These are phyloP conservation scores for Pseudopithomyces maydicus DNA, from an alignment of 2,329 filamentous ascomycete species.

Conservation along the genomic window DNA sequence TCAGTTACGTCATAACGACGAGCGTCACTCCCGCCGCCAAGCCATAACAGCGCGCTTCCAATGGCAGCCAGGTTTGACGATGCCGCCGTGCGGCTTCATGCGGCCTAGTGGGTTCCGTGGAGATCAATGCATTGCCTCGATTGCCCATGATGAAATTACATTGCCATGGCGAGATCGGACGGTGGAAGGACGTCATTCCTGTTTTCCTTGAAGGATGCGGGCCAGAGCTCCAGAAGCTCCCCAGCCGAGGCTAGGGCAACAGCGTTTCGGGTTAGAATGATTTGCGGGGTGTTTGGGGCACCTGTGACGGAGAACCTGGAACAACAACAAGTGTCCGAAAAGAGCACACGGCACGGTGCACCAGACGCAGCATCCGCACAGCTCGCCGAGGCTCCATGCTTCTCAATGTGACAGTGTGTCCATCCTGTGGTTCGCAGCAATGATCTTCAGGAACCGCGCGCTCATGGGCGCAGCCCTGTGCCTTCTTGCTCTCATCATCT, in stretches of 20 bases:
- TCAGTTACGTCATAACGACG: constrained; percentile 6
- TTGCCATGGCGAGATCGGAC: constrained; percentile 8
- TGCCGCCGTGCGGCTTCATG: constrained; percentile 7
- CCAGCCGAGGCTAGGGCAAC: background rate
- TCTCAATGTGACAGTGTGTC: background rate
- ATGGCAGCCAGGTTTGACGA: background rate
- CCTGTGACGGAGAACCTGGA: no score
- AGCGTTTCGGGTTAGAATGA: background rate
- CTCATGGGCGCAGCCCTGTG: constrained; percentile 9
- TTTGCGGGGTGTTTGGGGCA: background rate
- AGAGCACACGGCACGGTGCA: background rate
- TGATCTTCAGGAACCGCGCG: constrained; percentile 9
- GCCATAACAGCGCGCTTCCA: background rate
- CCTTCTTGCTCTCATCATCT: constrained; percentile 17
- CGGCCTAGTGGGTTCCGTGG: constrained; percentile 14
- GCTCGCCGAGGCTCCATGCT: background rate
- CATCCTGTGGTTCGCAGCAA: background rate
- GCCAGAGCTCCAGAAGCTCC: constrained; percentile 7
- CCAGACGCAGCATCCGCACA: background rate
- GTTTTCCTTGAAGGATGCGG: constrained; percentile 3
- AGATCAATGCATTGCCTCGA: background rate
- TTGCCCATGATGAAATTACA: constrained; percentile 25
- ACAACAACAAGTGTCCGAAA: no score
- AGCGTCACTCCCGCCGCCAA: background rate
- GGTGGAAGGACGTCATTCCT: constrained; percentile 19